Evolutionary conservation across 345 rosid genomes (phyloP), one percentile per base, ranked within the genome.

Genomic region (Arabidopsis suecica): DNA sequence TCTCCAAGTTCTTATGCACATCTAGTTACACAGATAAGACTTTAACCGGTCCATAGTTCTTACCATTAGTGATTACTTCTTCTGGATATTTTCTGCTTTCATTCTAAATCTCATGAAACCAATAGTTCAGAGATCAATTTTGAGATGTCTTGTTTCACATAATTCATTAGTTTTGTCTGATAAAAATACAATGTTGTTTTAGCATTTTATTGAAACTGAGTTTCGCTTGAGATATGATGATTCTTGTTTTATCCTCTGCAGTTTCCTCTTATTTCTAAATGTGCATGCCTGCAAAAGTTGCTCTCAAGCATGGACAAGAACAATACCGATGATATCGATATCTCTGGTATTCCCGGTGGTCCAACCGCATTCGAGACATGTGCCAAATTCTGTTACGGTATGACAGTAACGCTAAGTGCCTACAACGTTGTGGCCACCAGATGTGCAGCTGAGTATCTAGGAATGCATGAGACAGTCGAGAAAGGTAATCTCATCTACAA

Each of bases 191-290:
- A 23, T 23, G 25, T 23, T 23, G 25, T 23, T 23, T 23, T 23
- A 23, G 1, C 25, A 23, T 23, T 23, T 23, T 23, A 23, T 23
- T 23, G 2, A 23, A 23, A 23, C 25, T 28, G 32, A 33, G 37
- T 34, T 34, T 34, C 3, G 41, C 41, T 38, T 8, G 41, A 38
- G 48, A 4, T 40, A 71, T 57, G 14, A 71, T 65, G 56, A 32
- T 72, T 78, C 33, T 65, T 65, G n/a, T 23, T 49, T 55, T 51
- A 42, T 53, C 23, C 41, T 61, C 5, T 61, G 81, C 87, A 93
- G 97, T 93, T 93, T 78, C 97, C 97, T 67, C 93, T 93, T 34
- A 85, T 93, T 65, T 90, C 96, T 4, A 93, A 93, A 64, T 79
- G 94, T 67, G 86, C 85, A 16, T 75, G 67, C 66, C 72, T 93